A percentile compares a stretch with the other conserved stretches of the same genome.
These are phyloP conservation scores for Delonix regia DNA, from an alignment of 306 rosid species.

Conservation along the genomic window DNA sequence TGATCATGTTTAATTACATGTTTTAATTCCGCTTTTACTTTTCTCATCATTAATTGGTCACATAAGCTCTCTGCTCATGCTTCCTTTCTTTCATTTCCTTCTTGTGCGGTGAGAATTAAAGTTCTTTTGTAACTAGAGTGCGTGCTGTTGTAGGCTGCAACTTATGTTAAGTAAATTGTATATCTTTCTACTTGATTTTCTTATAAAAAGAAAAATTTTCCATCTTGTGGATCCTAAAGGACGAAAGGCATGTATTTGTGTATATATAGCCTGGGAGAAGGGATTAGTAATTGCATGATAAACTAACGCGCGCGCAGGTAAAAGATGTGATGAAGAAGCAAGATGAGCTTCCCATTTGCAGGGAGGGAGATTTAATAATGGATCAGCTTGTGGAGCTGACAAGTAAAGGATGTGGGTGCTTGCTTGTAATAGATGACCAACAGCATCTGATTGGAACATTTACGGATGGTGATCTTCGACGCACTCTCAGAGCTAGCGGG, in stretches of 20 bases:
- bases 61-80: background rate
- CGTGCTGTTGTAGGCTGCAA: too few species aligned
- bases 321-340: slow-evolving; percentile 87
- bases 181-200: too few species aligned
- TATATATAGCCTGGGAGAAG: background rate
- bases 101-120: background rate
- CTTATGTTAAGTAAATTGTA: too few species aligned
- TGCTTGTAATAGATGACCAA: slow-evolving; percentile 71
- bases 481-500: slow-evolving; percentile 87
- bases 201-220: too few species aligned
- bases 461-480: slow-evolving; percentile 93
- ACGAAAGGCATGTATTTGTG: background rate
- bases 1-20: too few species aligned
- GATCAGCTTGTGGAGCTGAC: slow-evolving; percentile 86
- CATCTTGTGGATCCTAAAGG: too few species aligned
- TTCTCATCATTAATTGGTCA: background rate
- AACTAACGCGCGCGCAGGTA: slow-evolving; percentile 52
- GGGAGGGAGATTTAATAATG: slow-evolving; percentile 81
- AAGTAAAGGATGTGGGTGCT: slow-evolving; percentile 88
- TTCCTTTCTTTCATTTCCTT: background rate
- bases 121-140: too few species aligned
- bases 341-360: slow-evolving; percentile 89
- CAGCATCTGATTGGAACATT: slow-evolving; percentile 78
- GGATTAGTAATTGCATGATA: slow-evolving; percentile 12
- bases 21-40: too few species aligned